Evolutionary conservation across 306 rosid genomes (phyloP).

Genomic region (Cicer pinnatifidum): DNA sequence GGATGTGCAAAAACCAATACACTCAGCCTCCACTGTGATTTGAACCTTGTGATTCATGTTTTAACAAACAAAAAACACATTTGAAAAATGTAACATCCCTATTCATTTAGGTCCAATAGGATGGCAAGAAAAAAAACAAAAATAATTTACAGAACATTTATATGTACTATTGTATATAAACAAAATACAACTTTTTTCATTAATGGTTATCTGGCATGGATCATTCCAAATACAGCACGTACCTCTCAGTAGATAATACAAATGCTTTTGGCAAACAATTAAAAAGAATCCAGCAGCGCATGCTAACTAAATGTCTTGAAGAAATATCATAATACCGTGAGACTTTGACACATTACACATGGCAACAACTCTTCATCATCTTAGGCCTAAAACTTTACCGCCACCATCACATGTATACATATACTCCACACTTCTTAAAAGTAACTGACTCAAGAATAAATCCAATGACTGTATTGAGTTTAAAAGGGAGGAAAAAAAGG

Average conservation of each 20-base stretch:
- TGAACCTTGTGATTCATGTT: neutral
- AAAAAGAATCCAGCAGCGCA: slow-evolving; percentile 51
- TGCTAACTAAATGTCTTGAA: slow-evolving; percentile 36
- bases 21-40: neutral
- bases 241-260: slow-evolving; percentile 38
- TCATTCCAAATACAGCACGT: slow-evolving; percentile 38
- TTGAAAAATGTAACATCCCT: neutral
- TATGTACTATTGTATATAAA: slow-evolving; percentile 10
- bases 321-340: slow-evolving; percentile 49
- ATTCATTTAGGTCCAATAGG: neutral
- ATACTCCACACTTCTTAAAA: slow-evolving; percentile 65
- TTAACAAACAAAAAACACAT: slow-evolving; percentile 1
- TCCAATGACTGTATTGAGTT: slow-evolving; percentile 69
- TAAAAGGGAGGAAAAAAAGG: slow-evolving; percentile 2
- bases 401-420: slow-evolving; percentile 58
- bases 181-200: slow-evolving; percentile 39
- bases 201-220: slow-evolving; percentile 39
- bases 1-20: neutral
- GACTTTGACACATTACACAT: slow-evolving; percentile 39
- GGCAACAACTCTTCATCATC: slow-evolving; percentile 53
- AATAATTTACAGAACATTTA: slow-evolving; percentile 26
- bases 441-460: slow-evolving; percentile 89
- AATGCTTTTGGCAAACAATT: slow-evolving; percentile 41
- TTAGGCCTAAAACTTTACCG: slow-evolving; percentile 52
- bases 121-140: slow-evolving; percentile 9